Evolutionary conservation across 257 asterid species (phyloP).

Genomic region (Solanum peruvianum): DNA sequence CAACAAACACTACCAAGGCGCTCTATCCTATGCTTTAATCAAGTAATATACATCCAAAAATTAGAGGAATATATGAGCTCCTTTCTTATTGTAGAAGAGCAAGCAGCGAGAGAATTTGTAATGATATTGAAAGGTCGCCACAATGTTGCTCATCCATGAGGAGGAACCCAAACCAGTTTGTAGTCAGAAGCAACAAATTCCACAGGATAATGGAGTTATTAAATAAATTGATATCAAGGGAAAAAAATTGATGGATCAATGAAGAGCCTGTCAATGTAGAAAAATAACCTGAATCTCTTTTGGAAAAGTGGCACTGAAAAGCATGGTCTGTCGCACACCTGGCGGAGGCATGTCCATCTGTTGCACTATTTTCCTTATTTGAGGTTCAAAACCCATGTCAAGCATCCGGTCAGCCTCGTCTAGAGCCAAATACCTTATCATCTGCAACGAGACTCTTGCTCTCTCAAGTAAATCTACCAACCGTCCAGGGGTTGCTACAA

Average conservation of each 20-base stretch:
- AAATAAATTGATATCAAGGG: not conserved
- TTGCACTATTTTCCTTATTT: constrained; percentile 89
- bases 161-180: not conserved
- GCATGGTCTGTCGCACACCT: constrained; percentile 82
- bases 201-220: not conserved
- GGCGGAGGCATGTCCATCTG: constrained; percentile 99
- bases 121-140: not conserved
- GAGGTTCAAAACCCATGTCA: constrained; percentile 99
- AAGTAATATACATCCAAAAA: not conserved
- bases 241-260: not conserved
- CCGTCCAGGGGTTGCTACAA: constrained; percentile 94
- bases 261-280: not conserved
- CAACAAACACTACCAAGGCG: not conserved
- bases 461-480: constrained; percentile 93
- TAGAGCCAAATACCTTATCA: constrained; percentile 71
- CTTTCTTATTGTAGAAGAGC: not conserved
- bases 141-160: not conserved
- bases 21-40: not conserved
- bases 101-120: not conserved
- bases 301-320: constrained; percentile 95
- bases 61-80: not conserved
- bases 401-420: constrained; percentile 98
- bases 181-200: not conserved
- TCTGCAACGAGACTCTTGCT: constrained; percentile 85
- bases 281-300: constrained; percentile 85